These are phyloP conservation scores for Pascua sp. DNA, from an alignment of 1,284 basidiomycete genomes.

Conservation along the genomic window DNA sequence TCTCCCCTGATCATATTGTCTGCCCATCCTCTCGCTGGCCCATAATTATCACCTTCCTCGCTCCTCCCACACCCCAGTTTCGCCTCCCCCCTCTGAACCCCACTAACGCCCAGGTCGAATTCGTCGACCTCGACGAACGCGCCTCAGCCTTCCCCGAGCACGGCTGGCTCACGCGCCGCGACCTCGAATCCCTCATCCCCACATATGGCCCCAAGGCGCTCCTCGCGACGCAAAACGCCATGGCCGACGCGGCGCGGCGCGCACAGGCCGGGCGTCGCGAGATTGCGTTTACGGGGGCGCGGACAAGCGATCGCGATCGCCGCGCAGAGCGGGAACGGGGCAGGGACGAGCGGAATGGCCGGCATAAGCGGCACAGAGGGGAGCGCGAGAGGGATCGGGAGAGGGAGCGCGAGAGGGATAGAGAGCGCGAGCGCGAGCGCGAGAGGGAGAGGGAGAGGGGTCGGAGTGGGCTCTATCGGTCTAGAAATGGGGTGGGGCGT, in stretches of 20 bases:
- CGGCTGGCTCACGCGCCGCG: constrained; percentile 38
- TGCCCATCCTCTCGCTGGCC: no score
- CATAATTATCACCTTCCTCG: no score
- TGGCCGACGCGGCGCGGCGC: constrained; percentile 58
- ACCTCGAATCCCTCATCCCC: constrained; percentile 24
- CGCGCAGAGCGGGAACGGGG: constrained; percentile 14
- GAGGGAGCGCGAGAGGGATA: constrained; percentile 10
- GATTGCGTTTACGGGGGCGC: constrained; percentile 57
- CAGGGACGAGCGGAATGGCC: constrained; percentile 3
- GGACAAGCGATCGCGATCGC: constrained; percentile 3
- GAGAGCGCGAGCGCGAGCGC: not conserved
- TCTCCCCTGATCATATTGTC: no score
- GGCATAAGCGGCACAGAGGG: constrained; percentile 2
- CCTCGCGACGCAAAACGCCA: constrained; percentile 57
- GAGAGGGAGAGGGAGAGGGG: constrained; percentile 5
- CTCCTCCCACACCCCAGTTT: no score
- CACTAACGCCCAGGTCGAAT: constrained; percentile 60
- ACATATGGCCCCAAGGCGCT: constrained; percentile 31
- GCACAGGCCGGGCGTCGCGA: constrained; percentile 56
- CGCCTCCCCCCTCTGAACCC: no score
- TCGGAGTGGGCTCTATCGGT: not conserved
- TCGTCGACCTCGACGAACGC: constrained; percentile 83
- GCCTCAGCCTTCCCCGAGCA: constrained; percentile 68
- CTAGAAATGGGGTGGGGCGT: not conserved
- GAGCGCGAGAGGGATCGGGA: constrained; percentile 19